phyloP scores from a whole-genome alignment of 768 basidiomycete genomes.

The Clitopilus hobsonii region DNA sequence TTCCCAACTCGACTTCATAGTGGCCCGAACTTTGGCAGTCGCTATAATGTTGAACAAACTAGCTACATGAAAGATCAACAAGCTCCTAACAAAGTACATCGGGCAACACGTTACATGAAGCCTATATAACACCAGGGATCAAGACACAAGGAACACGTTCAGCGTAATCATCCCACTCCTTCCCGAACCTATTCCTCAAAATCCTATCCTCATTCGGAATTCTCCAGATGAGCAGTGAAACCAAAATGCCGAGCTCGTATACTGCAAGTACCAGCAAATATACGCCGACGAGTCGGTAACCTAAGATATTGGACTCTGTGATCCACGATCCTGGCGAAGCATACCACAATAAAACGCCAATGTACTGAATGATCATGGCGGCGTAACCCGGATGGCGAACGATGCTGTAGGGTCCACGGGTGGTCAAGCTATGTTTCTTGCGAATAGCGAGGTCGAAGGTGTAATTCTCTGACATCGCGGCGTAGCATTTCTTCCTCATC shows the following conservation, averaged over 20 bases:
- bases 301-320: conserved; percentile 8
- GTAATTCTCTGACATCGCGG: conserved; percentile 18
- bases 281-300: background rate
- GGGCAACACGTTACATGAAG: background rate
- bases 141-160: conserved; percentile 9
- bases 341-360: conserved; percentile 9
- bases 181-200: conserved; percentile 9
- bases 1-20: background rate
- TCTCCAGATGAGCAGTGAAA: background rate
- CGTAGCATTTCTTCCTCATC: conserved; percentile 15
- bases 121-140: conserved; percentile 3
- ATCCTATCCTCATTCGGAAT: conserved; percentile 10
- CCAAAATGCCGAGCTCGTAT: background rate
- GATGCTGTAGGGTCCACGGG: conserved; percentile 20
- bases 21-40: too few relatives aligned
- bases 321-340: conserved; percentile 7
- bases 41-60: too few relatives aligned
- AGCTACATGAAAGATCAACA: too few relatives aligned
- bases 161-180: conserved; percentile 14
- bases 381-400: conserved; percentile 26
- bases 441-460: conserved; percentile 23
- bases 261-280: background rate
- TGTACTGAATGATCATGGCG: conserved; percentile 9
- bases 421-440: conserved; percentile 19
- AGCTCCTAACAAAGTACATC: background rate